Evolutionary conservation across 2,329 filamentous ascomycete genomes (phyloP), one percentile per base, ranked within the genome.

Genomic region (Lecanicillium sp.): DNA sequence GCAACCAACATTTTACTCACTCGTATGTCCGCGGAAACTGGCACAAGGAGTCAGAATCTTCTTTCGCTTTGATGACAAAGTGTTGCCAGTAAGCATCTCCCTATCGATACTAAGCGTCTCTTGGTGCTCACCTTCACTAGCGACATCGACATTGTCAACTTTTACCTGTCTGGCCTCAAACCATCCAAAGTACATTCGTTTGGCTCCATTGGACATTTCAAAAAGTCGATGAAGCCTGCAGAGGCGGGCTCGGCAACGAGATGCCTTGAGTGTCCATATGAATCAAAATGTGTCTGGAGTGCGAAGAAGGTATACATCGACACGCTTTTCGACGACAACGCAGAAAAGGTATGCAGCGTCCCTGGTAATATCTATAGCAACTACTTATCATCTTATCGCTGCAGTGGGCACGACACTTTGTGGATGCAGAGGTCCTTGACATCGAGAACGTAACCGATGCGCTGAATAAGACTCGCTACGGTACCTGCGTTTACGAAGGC

Each of bases 251-350:
- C 20, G 2, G 43, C 43, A 5, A 43, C 37, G 18, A 33, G 33
- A 19, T 45, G 43, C 19, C 38, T 45, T 7, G 36, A 43, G 5
- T 45, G 43, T 18, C 18, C 42, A 6, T 35, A 43, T 15, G 43
- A 45, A 22, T 33, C 40, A 6, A 25, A 43, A n/a, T 45, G 43
- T 27, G 39, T 43, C 11, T 45, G 43, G 43, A 45, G 43, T 19
- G 43, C 43, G 14, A 45, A 43, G 41, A 45, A 45, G 41, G 40
- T 45, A 15, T 45, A 45, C n/a, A 36, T 45, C 14, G 43, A 45
- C 14, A 43, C 41, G 14, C 28, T 45, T 29, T 37, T 29, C 20
- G 13, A 45, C 27, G 31, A 40, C 5, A 28, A 43, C 6, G 39
- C 33, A 6, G 41, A 43, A 33, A 43, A 45, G 33, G 43, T 45